Evolutionary conservation across 2,329 filamentous ascomycete species (phyloP).

Genomic region (Ophiostoma australiae): DNA sequence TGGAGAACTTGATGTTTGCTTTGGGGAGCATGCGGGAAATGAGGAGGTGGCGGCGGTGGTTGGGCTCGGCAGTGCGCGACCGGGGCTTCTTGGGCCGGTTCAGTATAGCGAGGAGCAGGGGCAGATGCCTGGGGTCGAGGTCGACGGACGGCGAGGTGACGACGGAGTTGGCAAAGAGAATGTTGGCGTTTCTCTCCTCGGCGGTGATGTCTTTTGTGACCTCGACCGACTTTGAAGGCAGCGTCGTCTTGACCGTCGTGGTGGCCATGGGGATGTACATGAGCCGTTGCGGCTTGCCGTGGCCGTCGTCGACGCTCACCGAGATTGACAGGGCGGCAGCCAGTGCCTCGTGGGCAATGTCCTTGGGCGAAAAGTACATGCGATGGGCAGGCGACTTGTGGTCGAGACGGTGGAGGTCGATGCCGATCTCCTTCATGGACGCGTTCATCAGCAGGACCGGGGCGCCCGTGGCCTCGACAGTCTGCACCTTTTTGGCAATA

Average conservation of each 20-base stretch:
- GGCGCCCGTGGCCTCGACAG: conserved; percentile 60
- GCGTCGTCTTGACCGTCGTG: conserved; percentile 85
- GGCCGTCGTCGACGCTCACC: conserved; percentile 84
- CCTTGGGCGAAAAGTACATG: conserved; percentile 94
- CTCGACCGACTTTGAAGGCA: conserved; percentile 90
- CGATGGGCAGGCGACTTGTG: conserved; percentile 89
- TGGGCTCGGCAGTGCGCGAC: conserved; percentile 30
- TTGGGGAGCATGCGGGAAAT: conserved; percentile 91
- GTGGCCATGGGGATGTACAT: conserved; percentile 97
- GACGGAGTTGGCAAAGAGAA: conserved; percentile 92
- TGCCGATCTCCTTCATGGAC: conserved; percentile 92
- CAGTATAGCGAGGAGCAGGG: conserved; percentile 73
- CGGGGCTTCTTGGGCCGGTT: conserved; percentile 33
- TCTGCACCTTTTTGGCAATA: conserved; percentile 71
- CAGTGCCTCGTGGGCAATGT: conserved; percentile 91
- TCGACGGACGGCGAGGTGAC: conserved; percentile 94
- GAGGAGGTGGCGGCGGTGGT: conserved; percentile 58
- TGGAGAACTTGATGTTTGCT: conserved; percentile 87
- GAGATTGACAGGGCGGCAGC: conserved; percentile 89
- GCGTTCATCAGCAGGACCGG: conserved; percentile 71
- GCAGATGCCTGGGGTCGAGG: conserved; percentile 84
- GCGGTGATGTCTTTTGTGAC: conserved; percentile 65
- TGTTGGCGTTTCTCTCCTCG: conserved; percentile 88
- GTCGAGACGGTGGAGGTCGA: conserved; percentile 88
- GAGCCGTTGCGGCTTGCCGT: conserved; percentile 76